A percentile compares a stretch with the other conserved stretches of the same genome.
Conservation (phyloP, 352 stramenopile genomes). For the Pythium scleroteichum region DNA sequence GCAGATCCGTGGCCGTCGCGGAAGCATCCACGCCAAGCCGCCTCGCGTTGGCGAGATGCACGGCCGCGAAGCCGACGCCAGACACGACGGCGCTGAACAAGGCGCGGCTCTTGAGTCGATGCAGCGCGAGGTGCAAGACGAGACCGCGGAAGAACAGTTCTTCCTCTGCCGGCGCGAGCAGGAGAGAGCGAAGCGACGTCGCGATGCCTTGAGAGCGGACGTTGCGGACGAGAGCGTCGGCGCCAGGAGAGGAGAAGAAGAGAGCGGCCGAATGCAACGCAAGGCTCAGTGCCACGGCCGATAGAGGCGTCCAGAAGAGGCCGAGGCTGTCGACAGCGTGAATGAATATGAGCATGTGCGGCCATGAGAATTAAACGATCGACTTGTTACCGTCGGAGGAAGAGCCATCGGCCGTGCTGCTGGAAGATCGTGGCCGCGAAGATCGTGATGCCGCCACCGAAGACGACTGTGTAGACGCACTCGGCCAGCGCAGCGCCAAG, state of each 20-base stretch:
- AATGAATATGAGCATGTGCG: too few relatives aligned
- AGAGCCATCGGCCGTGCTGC: constrained; percentile 8
- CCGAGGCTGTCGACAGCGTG: constrained; percentile 8
- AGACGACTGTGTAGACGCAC: constrained; percentile 6
- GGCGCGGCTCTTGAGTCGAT: constrained; percentile 32
- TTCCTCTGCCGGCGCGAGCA: constrained; percentile 51
- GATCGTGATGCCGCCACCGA: constrained; percentile 1
- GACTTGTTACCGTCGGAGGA: constrained; percentile 9
- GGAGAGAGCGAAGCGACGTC: constrained; percentile 30
- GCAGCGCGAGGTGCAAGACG: constrained; percentile 47
- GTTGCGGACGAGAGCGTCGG: background rate
- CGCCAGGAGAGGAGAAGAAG: background rate
- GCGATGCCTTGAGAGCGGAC: background rate
- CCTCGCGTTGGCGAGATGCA: constrained; percentile 45
- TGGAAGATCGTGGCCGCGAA: constrained; percentile 23
- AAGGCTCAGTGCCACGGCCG: background rate
- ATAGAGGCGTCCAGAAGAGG: constrained; percentile 13
- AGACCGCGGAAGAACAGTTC: constrained; percentile 69
- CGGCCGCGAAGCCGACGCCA: constrained; percentile 45
- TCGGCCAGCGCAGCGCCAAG: background rate
- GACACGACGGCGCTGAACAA: constrained; percentile 33
- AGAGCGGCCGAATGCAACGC: background rate
- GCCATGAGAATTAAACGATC: too few relatives aligned
- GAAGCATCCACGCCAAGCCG: background rate
- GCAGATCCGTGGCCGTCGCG: constrained; percentile 24